Conservation (phyloP, 164 flowering plant genomes). For the Vitis labrusca region DNA sequence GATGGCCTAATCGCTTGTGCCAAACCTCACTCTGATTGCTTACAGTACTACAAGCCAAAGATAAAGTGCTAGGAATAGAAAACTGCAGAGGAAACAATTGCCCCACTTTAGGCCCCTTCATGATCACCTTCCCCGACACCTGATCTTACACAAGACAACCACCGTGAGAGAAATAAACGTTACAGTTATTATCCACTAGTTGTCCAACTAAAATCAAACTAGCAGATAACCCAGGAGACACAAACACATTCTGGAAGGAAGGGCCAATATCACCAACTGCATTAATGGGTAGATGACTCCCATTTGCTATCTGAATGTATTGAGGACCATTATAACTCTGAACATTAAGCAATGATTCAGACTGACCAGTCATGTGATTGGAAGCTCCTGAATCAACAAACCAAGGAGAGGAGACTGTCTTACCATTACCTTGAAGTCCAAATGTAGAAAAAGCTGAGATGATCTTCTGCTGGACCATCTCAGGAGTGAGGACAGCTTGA, state of each 20-base stretch:
- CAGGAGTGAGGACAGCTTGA: not conserved
- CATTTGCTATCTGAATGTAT: slow-evolving; percentile 1
- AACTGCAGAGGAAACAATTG: too few species aligned
- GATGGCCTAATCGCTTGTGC: too few species aligned
- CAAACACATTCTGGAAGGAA: not conserved
- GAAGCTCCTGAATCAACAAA: not conserved
- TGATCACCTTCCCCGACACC: too few species aligned
- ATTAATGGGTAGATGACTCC: not conserved
- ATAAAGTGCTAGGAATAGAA: too few species aligned
- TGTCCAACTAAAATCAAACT: not conserved
- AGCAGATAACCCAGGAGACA: not conserved
- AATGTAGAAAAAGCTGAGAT: not conserved
- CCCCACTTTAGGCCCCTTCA: too few species aligned
- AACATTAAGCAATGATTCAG: not conserved
- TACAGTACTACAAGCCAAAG: too few species aligned
- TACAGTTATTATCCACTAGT: not conserved
- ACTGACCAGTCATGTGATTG: not conserved
- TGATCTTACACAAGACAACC: too few species aligned
- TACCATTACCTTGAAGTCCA: slow-evolving; percentile 1
- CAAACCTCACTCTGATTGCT: too few species aligned
- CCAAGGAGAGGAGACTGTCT: not conserved
- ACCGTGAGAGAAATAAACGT: not conserved
- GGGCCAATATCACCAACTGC: not conserved
- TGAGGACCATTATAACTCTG: not conserved
- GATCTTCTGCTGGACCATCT: not conserved